phyloP scores from a whole-genome alignment of 805 yeast genomes.

The Tetrapisispora iriomotensis region DNA sequence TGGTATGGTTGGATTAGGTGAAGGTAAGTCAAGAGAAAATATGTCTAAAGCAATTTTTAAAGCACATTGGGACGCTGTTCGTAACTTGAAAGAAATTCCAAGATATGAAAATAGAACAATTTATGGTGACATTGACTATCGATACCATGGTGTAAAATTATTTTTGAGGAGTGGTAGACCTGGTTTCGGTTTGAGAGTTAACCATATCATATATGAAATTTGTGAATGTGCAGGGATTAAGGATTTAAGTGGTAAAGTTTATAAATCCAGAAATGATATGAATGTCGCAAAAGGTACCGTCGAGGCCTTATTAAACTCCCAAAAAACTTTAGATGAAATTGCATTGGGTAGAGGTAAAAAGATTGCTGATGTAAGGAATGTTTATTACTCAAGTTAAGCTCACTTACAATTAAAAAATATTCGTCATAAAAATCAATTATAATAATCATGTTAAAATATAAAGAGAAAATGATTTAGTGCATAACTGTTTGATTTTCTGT shows the following conservation, averaged over 20 bases:
- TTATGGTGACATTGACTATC: slow-evolving; percentile 69
- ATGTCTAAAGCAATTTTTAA: slow-evolving; percentile 65
- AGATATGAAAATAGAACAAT: slow-evolving; percentile 89
- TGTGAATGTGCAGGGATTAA: slow-evolving; percentile 91
- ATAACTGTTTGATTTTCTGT: too few relatives aligned
- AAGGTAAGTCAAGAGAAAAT: slow-evolving; percentile 79
- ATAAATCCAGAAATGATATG: slow-evolving; percentile 89
- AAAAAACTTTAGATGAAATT: slow-evolving; percentile 73
- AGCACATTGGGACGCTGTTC: slow-evolving; percentile 91
- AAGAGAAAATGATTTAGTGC: too few relatives aligned
- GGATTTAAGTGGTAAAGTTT: slow-evolving; percentile 85
- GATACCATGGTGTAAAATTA: slow-evolving; percentile 79
- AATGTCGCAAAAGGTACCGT: slow-evolving; percentile 84
- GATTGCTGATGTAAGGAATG: slow-evolving; percentile 83
- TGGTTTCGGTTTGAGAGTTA: slow-evolving; percentile 88
- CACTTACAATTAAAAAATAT: too few relatives aligned
- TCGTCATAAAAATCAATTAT: too few relatives aligned
- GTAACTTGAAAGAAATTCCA: slow-evolving; percentile 71
- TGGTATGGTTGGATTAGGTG: slow-evolving; percentile 92
- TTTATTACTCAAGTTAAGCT: slow-evolving; percentile 54
- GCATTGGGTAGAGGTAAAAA: slow-evolving; percentile 92
- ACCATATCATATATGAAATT: slow-evolving; percentile 80
- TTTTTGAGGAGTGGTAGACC: slow-evolving; percentile 80
- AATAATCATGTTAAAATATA: too few relatives aligned
- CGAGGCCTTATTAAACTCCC: slow-evolving; percentile 67